A percentile compares a stretch with the other conserved stretches of the same genome.
These are phyloP conservation scores for Mariannaea elegans DNA, from an alignment of 2,329 filamentous ascomycete genomes.

Conservation along the genomic window DNA sequence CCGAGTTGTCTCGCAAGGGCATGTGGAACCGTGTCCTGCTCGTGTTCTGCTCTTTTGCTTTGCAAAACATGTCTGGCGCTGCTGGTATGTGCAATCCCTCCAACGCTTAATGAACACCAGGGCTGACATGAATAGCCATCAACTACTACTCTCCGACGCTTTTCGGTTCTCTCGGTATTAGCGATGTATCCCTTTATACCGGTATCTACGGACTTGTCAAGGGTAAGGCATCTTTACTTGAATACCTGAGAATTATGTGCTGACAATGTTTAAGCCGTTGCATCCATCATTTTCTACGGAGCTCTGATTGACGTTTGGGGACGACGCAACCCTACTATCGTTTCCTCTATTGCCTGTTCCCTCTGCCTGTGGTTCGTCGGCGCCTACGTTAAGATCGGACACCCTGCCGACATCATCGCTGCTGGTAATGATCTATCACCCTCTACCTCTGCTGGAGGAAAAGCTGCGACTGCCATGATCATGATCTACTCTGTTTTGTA, in stretches of 20 bases:
- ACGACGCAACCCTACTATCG: slow-evolving; percentile 52
- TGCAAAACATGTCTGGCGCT: slow-evolving; percentile 53
- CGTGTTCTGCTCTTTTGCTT: slow-evolving; percentile 49
- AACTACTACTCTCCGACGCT: slow-evolving; percentile 55
- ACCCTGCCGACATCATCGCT: slow-evolving; percentile 55
- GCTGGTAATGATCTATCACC: slow-evolving; percentile 53
- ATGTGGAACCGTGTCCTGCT: slow-evolving; percentile 52
- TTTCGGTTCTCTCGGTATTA: slow-evolving; percentile 56
- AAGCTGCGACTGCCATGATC: slow-evolving; percentile 62
- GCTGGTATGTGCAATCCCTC: slow-evolving; percentile 37
- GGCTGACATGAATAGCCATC: slow-evolving; percentile 43
- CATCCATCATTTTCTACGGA: slow-evolving; percentile 52
- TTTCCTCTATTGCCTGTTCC: slow-evolving; percentile 58
- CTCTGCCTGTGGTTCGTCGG: slow-evolving; percentile 61
- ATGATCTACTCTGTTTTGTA: slow-evolving; percentile 65
- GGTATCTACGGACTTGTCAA: slow-evolving; percentile 61
- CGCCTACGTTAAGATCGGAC: slow-evolving; percentile 61
- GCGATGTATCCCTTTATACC: slow-evolving; percentile 55
- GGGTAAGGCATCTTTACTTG: slow-evolving; percentile 15
- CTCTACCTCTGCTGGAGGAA: slow-evolving; percentile 56
- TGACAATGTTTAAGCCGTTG: slow-evolving; percentile 41
- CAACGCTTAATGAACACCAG: too few relatives aligned
- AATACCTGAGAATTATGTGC: background rate
- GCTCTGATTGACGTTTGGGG: slow-evolving; percentile 52
- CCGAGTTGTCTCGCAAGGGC: slow-evolving; percentile 48